Base-by-base conservation (phyloP, 371 early-diverging fungal genomes). In the Mortierella sp. region DNA sequence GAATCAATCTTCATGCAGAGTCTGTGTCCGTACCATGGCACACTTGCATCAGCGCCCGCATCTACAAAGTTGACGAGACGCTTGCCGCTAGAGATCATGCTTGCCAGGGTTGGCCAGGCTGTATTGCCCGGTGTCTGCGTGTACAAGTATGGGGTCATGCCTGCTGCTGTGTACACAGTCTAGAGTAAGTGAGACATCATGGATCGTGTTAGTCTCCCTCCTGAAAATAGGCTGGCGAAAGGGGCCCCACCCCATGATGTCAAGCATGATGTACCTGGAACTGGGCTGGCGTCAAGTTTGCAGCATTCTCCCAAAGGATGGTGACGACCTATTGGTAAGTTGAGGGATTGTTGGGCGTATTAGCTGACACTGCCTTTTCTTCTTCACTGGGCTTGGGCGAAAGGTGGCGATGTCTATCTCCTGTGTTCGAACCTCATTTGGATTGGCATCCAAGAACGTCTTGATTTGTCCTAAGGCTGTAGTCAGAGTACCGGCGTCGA, bases 291-390 rank as follows among this genome's bases (percentile, higher is more conserved):
- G 74, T 24, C 47, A 91, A 86, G 3, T 71, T 73, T 52, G 78
- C 84, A 16, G 81, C 78, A 63, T 89, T 91, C 65, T 91, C 91
- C 80, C 92, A 83, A 69, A 90, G 83, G 57, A 92, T 87, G 13
- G 91, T 89, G 21, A 92, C 45, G 10, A 92, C 88, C 60, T 60
- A 29, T 52, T 22, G 19, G 4, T n/a, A 51, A n/a, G 25, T 28
- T 25, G n/a, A 46, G 44, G 7, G 22, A 19, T 24, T 7, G 24
- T 3, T 7, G 2, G 10, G 16, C 10, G 16, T 29, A 40, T 3
- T 27, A 41, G 14, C 19, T 28, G 22, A n/a, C 28, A 48, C 31
- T 14, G 16, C 50, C 3, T 49, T 28, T 9, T 43, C 4, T 34
- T 34, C 10, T 34, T 34, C 34, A n/a, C n/a, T n/a, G n/a, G n/a